phyloP scores from a whole-genome alignment of 805 yeast genomes.

The Isabelozyma pseudorhagii region DNA sequence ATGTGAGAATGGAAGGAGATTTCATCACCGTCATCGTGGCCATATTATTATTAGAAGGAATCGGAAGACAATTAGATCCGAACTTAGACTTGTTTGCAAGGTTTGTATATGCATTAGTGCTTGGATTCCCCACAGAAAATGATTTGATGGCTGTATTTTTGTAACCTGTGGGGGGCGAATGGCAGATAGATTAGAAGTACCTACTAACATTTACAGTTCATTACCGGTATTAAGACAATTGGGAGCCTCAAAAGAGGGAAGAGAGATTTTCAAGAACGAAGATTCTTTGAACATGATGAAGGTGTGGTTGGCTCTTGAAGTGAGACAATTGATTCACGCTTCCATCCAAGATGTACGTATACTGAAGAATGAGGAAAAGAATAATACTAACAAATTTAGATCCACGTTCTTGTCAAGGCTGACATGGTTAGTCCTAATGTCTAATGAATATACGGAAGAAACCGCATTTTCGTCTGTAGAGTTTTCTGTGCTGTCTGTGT shows the following conservation, averaged over 20 bases:
- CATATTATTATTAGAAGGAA: slow-evolving; percentile 85
- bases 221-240: slow-evolving; percentile 81
- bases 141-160: slow-evolving; percentile 9
- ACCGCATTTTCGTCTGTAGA: no score
- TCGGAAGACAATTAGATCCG: slow-evolving; percentile 92
- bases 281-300: slow-evolving; percentile 78
- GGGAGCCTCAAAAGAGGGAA: slow-evolving; percentile 66
- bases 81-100: slow-evolving; percentile 92
- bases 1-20: slow-evolving; percentile 97
- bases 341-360: slow-evolving; percentile 73
- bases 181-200: background rate
- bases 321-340: slow-evolving; percentile 79
- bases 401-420: slow-evolving; percentile 41
- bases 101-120: slow-evolving; percentile 61
- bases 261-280: slow-evolving; percentile 51
- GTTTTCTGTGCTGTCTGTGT: no score
- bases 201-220: slow-evolving; percentile 48
- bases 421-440: slow-evolving; percentile 46
- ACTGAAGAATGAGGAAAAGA: background rate
- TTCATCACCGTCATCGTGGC: slow-evolving; percentile 95
- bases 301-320: slow-evolving; percentile 89
- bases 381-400: slow-evolving; percentile 24
- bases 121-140: slow-evolving; percentile 41
- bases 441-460: slow-evolving; percentile 7
- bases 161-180: background rate